These are phyloP conservation scores for Simplicillium aogashimaense DNA, from an alignment of 2,329 filamentous ascomycete genomes.

Conservation along the genomic window DNA sequence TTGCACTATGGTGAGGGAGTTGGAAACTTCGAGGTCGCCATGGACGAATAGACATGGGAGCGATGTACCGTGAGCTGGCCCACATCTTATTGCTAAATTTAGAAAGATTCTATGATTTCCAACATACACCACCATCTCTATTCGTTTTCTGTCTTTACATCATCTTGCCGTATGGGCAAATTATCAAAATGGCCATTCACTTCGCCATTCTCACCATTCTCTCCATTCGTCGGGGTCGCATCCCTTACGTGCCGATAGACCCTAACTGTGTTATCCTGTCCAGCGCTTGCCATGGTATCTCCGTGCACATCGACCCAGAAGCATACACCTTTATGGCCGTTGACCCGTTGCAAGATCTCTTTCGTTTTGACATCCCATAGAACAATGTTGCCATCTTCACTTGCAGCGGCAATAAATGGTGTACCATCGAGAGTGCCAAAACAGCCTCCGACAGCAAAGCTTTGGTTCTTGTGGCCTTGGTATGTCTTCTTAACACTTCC, in stretches of 20 bases:
- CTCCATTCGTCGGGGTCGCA: constrained; percentile 19
- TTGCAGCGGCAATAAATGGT: constrained; percentile 69
- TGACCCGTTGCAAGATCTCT: constrained; percentile 61
- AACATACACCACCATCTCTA: too few species aligned
- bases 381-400: constrained; percentile 76
- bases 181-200: constrained; percentile 48
- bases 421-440: constrained; percentile 52
- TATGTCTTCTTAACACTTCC: constrained; percentile 94
- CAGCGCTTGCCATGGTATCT: constrained; percentile 46
- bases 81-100: too few species aligned
- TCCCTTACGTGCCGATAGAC: constrained; percentile 30
- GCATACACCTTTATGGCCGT: constrained; percentile 43
- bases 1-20: too few species aligned
- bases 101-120: too few species aligned
- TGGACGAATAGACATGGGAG: too few species aligned
- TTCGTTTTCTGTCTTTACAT: constrained; percentile 26
- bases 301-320: constrained; percentile 56
- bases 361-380: constrained; percentile 90
- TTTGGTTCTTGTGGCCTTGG: constrained; percentile 78
- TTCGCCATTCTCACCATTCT: background rate
- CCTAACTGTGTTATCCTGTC: constrained; percentile 42
- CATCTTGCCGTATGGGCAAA: constrained; percentile 26
- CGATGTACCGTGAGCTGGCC: too few species aligned
- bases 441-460: constrained; percentile 74
- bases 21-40: too few species aligned